Base-by-base conservation (phyloP, 2,329 filamentous ascomycete genomes). In the Emergomyces orientalis region DNA sequence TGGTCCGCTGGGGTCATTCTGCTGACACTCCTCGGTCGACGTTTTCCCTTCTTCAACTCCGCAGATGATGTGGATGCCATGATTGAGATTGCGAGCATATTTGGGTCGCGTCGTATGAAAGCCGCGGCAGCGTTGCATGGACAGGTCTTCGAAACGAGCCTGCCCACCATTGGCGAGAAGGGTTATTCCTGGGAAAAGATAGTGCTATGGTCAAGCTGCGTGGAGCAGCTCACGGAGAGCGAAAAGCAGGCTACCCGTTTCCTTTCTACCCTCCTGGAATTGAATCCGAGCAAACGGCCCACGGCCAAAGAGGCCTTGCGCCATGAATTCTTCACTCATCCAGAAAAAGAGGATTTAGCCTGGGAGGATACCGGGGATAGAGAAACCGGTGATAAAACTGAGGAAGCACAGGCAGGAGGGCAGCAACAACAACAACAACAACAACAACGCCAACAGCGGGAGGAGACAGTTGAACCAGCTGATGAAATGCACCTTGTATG, bases 41-140 rank as follows among this genome's bases (percentile, higher is more conserved):
- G 94, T 3, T 99, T 99, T 70, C 94, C 94, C 1, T 99, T 99
- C 77, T 99, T 99, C 82, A 97, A 99, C 77, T 96, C 90, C 55
- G 88, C 91, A n/a, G 94, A 99, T 74, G 94, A 99, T 70, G 89
- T 99, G 57, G 94, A 99, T 72, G 94, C 94, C 60, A 88, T 97
- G 83, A 93, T 99, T 68, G 94, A 99, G 76, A 95, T 99, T 68
- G 90, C 92, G 43, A 96, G 91, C 63, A 96, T 99, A 65, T 97
- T 97, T 73, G 94, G 94, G 59, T 82, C 83, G 51, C 87, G 84
- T 72, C 86, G 87, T 63, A 97, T 99, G 93, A 89, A 88, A 71
- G 80, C 84, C 41, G 89, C 88, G 2, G 91, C 90, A 0, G 80
- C 91, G 22, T 80, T 96, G 59, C 94, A 99, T 71, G 94, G 94